Conservation (phyloP, 2,329 filamentous ascomycete species). For the Cladosporium sp. region DNA sequence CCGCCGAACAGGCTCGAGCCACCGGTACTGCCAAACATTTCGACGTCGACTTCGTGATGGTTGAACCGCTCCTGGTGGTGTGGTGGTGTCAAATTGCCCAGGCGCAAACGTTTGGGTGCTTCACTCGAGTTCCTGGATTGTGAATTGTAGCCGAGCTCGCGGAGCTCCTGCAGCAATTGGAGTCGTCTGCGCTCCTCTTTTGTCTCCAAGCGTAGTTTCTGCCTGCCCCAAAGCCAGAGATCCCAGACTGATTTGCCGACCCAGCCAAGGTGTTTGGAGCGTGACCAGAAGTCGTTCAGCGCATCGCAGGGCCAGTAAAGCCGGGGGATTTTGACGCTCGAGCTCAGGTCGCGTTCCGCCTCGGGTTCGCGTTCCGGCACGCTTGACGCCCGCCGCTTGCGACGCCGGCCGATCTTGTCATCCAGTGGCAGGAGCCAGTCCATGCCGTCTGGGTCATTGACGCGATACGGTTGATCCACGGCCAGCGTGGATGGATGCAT, state of each 20-base stretch:
- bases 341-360: not conserved
- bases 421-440: too few relatives aligned
- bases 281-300: not conserved
- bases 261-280: not conserved
- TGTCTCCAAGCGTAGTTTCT: not conserved
- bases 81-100: not conserved
- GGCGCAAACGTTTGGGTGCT: not conserved
- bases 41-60: not conserved
- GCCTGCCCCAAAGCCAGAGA: not conserved
- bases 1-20: constrained; percentile 13
- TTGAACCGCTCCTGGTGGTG: not conserved
- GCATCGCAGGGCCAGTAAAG: not conserved
- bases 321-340: not conserved
- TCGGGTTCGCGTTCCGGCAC: not conserved
- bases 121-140: not conserved
- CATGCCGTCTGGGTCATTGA: too few relatives aligned
- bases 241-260: constrained; percentile 1
- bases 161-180: not conserved
- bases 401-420: too few relatives aligned
- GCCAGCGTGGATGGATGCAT: too few relatives aligned
- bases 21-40: not conserved
- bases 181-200: not conserved
- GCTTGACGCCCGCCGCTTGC: too few relatives aligned
- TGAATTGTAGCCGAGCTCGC: not conserved
- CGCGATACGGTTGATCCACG: too few relatives aligned